These are phyloP conservation scores for Termitomyces titanicus DNA, from an alignment of 768 basidiomycete species.

Conservation along the genomic window DNA sequence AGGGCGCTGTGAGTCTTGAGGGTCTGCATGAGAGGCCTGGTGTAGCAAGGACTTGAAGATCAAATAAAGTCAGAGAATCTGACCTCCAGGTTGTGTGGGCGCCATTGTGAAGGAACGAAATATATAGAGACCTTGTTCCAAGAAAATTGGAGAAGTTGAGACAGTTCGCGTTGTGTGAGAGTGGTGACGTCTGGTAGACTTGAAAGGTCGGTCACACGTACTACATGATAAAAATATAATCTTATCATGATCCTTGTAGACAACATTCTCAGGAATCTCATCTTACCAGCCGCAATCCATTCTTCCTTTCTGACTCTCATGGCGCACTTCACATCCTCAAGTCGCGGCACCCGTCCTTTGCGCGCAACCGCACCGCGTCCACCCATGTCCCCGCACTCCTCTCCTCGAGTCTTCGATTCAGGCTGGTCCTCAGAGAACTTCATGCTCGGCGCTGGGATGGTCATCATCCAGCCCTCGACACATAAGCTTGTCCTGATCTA, in stretches of 20 bases:
- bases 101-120: conserved; percentile 3
- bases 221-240: no score
- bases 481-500: conserved; percentile 49
- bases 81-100: conserved; percentile 13
- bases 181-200: neutral
- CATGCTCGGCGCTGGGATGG: conserved; percentile 58
- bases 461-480: conserved; percentile 57
- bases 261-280: neutral
- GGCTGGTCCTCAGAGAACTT: conserved; percentile 49
- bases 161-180: conserved; percentile 1
- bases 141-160: neutral
- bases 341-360: neutral
- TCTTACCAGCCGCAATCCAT: neutral
- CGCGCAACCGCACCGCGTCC: neutral
- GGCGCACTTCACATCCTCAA: neutral
- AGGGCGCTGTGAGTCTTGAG: conserved; percentile 55
- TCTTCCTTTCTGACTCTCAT: neutral
- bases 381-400: conserved; percentile 24
- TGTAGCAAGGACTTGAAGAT: neutral
- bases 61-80: neutral
- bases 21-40: conserved; percentile 36
- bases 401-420: conserved; percentile 37
- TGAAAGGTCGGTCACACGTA: neutral
- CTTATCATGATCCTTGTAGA: neutral
- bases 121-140: neutral